Percentiles rank a stretch among this genome's conserved stretches.
These are phyloP conservation scores for Cronartium quercuum DNA, from an alignment of 1,284 basidiomycete species.

Conservation along the genomic window DNA sequence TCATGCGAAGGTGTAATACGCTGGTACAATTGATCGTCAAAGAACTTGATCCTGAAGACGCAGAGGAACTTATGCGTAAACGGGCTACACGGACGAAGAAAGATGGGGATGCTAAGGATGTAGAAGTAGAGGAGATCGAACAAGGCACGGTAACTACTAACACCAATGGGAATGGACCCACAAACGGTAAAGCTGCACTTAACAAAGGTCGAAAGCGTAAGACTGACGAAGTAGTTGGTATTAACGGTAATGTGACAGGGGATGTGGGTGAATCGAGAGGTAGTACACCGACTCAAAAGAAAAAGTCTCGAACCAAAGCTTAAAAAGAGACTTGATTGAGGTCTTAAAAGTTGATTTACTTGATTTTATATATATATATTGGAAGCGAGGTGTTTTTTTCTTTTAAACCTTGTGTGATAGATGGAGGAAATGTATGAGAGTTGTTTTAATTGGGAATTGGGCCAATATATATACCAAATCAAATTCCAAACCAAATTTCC, in stretches of 20 bases:
- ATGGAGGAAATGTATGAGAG: no score
- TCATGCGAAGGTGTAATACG: conserved; percentile 82
- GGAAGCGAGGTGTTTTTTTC: no score
- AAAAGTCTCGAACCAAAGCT: conserved; percentile 29
- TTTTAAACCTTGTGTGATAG: no score
- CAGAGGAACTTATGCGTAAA: conserved; percentile 37
- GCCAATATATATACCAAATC: no score
- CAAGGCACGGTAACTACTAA: background rate
- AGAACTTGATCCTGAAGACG: conserved; percentile 54
- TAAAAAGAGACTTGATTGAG: background rate
- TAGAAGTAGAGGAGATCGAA: background rate
- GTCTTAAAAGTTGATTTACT: no score
- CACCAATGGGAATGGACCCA: background rate
- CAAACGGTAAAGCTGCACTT: conserved; percentile 9
- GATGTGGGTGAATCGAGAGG: conserved; percentile 24
- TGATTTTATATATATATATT: no score
- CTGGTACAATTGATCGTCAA: conserved; percentile 85
- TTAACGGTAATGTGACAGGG: background rate
- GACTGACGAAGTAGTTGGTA: conserved; percentile 24
- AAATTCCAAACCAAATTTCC: no score
- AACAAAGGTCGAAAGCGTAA: conserved; percentile 22
- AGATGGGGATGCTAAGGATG: conserved; percentile 17
- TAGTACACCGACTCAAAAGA: conserved; percentile 30
- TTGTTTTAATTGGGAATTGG: no score
- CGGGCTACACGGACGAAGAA: conserved; percentile 25